Percentiles rank a stretch among this genome's conserved stretches.
phyloP scores from a whole-genome alignment of 768 basidiomycete species.

The Podaxis rugospora region DNA sequence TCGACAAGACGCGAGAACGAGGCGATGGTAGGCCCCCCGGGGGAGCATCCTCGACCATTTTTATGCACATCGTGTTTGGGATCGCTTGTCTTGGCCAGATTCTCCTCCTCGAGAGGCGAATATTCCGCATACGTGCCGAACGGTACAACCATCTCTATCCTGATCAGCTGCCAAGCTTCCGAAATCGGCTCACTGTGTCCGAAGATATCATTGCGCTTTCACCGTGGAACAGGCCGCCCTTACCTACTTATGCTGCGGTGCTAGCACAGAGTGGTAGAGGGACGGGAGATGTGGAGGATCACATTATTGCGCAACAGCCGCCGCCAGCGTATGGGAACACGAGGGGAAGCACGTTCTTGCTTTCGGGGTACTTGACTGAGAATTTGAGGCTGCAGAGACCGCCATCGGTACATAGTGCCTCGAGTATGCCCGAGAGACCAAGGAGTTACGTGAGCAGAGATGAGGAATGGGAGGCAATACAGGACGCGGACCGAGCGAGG shows the following conservation, averaged over 20 bases:
- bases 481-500: conserved; percentile 48
- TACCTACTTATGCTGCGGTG: conserved; percentile 69
- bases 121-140: conserved; percentile 66
- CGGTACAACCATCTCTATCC: conserved; percentile 56
- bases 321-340: conserved; percentile 79
- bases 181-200: conserved; percentile 21
- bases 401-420: conserved; percentile 27
- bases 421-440: conserved; percentile 33
- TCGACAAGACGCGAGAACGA: conserved; percentile 12
- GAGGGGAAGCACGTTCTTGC: conserved; percentile 60
- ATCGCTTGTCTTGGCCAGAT: conserved; percentile 47
- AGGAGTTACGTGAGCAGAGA: conserved; percentile 51
- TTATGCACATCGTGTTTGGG: conserved; percentile 61
- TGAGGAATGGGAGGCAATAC: conserved; percentile 52
- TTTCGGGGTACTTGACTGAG: conserved; percentile 47
- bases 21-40: conserved; percentile 17
- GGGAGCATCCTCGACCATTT: conserved; percentile 36
- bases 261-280: conserved; percentile 64
- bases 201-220: conserved; percentile 39
- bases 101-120: conserved; percentile 58
- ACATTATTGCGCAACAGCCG: conserved; percentile 60
- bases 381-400: conserved; percentile 47
- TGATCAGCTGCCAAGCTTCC: conserved; percentile 40
- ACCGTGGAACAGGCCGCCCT: conserved; percentile 68
- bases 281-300: conserved; percentile 74